Evolutionary conservation across 2,329 filamentous ascomycete species (phyloP).

Genomic region (Cercospora zeina): DNA sequence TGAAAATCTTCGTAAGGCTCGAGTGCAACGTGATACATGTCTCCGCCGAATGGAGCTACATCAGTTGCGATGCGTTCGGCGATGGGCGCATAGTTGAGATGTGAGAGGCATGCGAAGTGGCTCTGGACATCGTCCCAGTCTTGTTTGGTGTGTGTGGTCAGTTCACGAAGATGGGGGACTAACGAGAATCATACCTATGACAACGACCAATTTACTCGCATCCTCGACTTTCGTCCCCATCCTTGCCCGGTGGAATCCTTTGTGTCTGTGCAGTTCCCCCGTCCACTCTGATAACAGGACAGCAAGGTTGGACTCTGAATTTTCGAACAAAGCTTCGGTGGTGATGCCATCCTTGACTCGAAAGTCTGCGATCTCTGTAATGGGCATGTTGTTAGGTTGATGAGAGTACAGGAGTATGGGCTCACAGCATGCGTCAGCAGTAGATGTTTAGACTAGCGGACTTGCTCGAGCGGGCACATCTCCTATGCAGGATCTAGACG

Average conservation of each 20-base stretch:
- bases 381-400: not conserved
- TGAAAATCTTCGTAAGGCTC: constrained; percentile 14
- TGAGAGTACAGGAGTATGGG: not conserved
- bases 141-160: not conserved
- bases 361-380: not conserved
- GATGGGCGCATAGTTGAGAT: constrained; percentile 7
- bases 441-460: not conserved
- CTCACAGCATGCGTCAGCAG: not conserved
- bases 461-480: too few species aligned
- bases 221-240: not conserved
- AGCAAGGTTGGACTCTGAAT: not conserved
- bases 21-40: constrained; percentile 22
- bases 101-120: constrained; percentile 10
- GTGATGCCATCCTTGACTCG: not conserved
- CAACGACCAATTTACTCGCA: not conserved
- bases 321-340: not conserved
- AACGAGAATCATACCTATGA: not conserved
- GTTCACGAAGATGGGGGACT: not conserved
- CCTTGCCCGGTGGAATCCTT: not conserved
- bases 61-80: constrained; percentile 1
- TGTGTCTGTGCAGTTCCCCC: not conserved
- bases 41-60: not conserved
- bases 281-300: not conserved
- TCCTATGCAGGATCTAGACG: not conserved
- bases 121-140: constrained; percentile 17